Percentiles rank a stretch among this genome's conserved stretches.
Conservation (phyloP, 2,329 filamentous ascomycete species). For the Colletotrichum cuscutae region DNA sequence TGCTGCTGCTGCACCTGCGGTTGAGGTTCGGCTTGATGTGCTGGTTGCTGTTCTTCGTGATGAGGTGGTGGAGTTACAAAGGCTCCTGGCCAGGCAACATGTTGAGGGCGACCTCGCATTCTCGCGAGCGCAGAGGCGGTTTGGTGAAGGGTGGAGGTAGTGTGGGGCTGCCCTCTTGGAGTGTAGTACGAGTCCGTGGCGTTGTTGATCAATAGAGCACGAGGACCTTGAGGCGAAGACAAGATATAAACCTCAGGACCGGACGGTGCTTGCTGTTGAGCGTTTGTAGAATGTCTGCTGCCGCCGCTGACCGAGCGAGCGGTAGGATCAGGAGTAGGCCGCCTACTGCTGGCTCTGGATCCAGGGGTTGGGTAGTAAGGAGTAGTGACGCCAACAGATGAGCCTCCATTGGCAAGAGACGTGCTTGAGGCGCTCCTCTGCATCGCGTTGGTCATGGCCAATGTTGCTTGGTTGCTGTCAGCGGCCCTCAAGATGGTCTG, state of each 20-base stretch:
- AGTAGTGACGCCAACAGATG: conserved; percentile 56
- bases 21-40: conserved; percentile 17
- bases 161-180: conserved; percentile 40
- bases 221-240: conserved; percentile 68
- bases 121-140: conserved; percentile 22
- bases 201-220: conserved; percentile 66
- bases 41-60: conserved; percentile 25
- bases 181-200: conserved; percentile 63
- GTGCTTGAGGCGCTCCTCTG: conserved; percentile 61
- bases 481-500: conserved; percentile 58
- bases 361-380: conserved; percentile 47
- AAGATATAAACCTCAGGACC: conserved; percentile 68
- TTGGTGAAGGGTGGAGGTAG: conserved; percentile 9
- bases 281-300: conserved; percentile 40
- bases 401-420: conserved; percentile 49
- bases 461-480: conserved; percentile 56
- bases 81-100: conserved; percentile 24
- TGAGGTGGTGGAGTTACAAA: conserved; percentile 35
- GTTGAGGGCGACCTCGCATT: conserved; percentile 27
- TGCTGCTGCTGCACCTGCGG: conserved; percentile 38
- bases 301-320: conserved; percentile 45
- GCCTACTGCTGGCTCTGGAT: conserved; percentile 55
- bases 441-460: conserved; percentile 58
- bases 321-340: conserved; percentile 57
- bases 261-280: conserved; percentile 39